Base-by-base conservation (phyloP, 495 filamentous ascomycete species). In the Evansstolkia leycettana region DNA sequence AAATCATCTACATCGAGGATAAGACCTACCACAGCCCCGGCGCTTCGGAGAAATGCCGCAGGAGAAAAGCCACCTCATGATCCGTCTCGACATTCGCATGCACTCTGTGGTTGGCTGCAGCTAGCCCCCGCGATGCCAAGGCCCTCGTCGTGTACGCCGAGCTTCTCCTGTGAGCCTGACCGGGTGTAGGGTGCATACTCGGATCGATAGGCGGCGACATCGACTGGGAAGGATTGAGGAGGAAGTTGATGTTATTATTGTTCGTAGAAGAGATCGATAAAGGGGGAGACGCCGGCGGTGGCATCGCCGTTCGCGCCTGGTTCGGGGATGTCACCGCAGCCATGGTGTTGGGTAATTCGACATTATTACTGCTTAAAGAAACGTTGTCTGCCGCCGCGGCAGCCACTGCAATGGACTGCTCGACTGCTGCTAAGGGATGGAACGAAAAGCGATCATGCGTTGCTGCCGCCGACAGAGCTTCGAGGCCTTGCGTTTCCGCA, bases 11-110 rank as follows among this genome's bases (percentile, higher is more conserved):
- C 16, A 16, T 7, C n/a, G 11, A 8, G 5, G 9, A n/a, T 5
- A 32, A 18, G 31, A 42, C 63, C 50, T 54, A 70, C 70, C 70
- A 79, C 39, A 71, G 58, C 10, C 75, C 74, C 9, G 71, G 64
- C 2, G 64, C 60, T 48, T 79, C 74, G 3, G 71, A 67, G 51
- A 74, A 79, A 54, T 78, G 71, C 13, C 75, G 65, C 38, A 78
- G 47, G 6, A 79, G 57, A 46, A 70, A 77, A n/a, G 70, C 65
- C 14, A 70, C 56, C 43, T 78, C 73, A 34, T 71, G 65, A 28
- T 75, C 68, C 13, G 61, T 60, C 36, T 72, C 67, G 11, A 58
- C 52, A 18, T 54, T 37, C 10, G 43, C 42, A 17, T 62, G 51
- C 14, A 40, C 30, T 13, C 39, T 41, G 6, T 39, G 20, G 13